Evolutionary conservation across 2,329 filamentous ascomycete species (phyloP).

Genomic region (Botrytis galanthina): DNA sequence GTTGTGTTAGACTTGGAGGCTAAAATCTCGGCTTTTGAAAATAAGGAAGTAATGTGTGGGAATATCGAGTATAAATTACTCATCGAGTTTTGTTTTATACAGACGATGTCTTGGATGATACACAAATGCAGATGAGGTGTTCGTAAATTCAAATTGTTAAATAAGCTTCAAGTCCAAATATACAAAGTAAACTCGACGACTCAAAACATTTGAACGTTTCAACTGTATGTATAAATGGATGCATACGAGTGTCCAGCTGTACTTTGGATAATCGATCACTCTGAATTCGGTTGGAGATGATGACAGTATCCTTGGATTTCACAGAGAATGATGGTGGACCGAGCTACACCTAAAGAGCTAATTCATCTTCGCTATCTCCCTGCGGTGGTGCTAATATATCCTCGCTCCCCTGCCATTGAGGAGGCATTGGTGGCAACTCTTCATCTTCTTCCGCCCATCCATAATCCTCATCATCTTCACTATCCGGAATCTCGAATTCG

Average conservation of each 20-base stretch:
- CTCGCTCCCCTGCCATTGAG: conserved; percentile 67
- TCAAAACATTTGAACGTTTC: no score
- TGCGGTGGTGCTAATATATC: conserved; percentile 51
- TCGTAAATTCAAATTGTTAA: no score
- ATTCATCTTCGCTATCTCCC: conserved; percentile 30
- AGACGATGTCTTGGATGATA: no score
- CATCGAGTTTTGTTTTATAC: no score
- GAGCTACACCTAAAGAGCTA: conserved; percentile 18
- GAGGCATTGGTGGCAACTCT: conserved; percentile 54
- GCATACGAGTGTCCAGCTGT: not conserved
- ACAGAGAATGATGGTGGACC: not conserved
- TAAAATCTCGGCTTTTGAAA: no score
- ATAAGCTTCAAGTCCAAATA: no score
- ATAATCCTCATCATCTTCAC: conserved; percentile 65
- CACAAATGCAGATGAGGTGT: no score
- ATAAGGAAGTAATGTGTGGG: no score
- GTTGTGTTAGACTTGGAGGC: no score
- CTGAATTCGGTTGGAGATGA: not conserved
- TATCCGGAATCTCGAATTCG: conserved; percentile 59
- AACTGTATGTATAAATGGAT: no score
- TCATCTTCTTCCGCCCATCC: conserved; percentile 70
- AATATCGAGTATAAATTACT: no score
- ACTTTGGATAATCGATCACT: not conserved
- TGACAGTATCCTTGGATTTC: not conserved
- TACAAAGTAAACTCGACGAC: no score